Base-by-base conservation (phyloP, 495 filamentous ascomycete species). In the Penicillium atrosanguineum region DNA sequence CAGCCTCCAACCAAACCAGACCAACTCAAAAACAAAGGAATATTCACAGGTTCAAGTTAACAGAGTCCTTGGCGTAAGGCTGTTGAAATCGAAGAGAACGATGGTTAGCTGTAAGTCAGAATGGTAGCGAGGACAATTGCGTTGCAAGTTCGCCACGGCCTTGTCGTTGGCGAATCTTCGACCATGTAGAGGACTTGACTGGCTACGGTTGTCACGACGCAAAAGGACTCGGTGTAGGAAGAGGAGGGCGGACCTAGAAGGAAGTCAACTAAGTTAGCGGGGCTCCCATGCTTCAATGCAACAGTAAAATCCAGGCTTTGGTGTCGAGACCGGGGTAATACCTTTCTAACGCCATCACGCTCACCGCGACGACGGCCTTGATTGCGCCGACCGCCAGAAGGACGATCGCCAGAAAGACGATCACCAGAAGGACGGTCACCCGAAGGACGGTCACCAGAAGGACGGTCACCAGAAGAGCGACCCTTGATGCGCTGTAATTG, bases 261-360 rank as follows among this genome's bases (percentile, higher is more conserved):
- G 36, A 57, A 51, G 59, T 46, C 64, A 42, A 40, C 0, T 47
- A 63, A 53, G 66, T 73, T 69, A 73, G 62, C 63, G 57, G 7
- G 5, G 15, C 44, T 3, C 9, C 34, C 6, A 2, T 34, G 2
- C 25, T 34, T 31, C 21, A 23, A 38, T 48, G 50, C 43, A 41
- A 45, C 50, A 43, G 21, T 8, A 28, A n/a, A 15, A 20, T 41
- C 5, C 11, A 5, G 21, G 31, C 25, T 25, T 45, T 9, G 47
- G 45, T 19, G 31, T 38, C 43, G 20, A 12, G 16, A 12, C 23
- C 37, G 12, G 28, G 25, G 14, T 52, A 36, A n/a, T 70, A 89
- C 86, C 87, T 91, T 92, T 91, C 85, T 91, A 66, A 88, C 79
- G 72, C 87, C 88, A 75, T 90, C 64, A 53, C 61, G 61, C 11